Conservation (phyloP, 2,329 filamentous ascomycete species). For the Cyclaneusma minus region DNA sequence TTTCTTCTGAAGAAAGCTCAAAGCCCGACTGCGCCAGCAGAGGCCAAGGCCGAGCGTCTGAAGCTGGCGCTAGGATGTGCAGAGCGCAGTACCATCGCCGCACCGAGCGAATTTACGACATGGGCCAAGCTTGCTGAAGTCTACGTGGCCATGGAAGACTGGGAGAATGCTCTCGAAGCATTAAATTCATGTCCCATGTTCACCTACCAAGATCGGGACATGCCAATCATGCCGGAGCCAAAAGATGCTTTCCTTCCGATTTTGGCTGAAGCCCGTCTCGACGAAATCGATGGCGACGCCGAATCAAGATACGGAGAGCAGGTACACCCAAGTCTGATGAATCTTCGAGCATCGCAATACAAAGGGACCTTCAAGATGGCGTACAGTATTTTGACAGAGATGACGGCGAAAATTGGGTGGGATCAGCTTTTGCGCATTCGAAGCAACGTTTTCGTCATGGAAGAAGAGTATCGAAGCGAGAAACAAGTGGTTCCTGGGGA, state of each 20-base stretch:
- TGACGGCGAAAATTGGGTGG: slow-evolving; percentile 95
- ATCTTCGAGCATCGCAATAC: slow-evolving; percentile 76
- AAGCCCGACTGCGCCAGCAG: slow-evolving; percentile 30
- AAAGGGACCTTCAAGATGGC: slow-evolving; percentile 93
- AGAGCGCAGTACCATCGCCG: slow-evolving; percentile 85
- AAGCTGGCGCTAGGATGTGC: slow-evolving; percentile 85
- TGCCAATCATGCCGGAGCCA: slow-evolving; percentile 85
- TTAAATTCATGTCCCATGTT: slow-evolving; percentile 99
- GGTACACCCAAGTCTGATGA: slow-evolving; percentile 73
- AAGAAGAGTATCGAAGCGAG: slow-evolving; percentile 92
- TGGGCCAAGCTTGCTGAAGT: slow-evolving; percentile 91
- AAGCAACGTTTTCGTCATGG: slow-evolving; percentile 98
- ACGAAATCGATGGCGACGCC: slow-evolving; percentile 90
- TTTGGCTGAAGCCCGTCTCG: slow-evolving; percentile 73
- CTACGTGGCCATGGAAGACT: slow-evolving; percentile 87
- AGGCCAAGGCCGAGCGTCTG: slow-evolving; percentile 49
- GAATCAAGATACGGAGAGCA: slow-evolving; percentile 68
- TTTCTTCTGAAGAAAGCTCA: slow-evolving; percentile 78
- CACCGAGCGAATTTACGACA: slow-evolving; percentile 91
- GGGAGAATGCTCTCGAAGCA: slow-evolving; percentile 88
- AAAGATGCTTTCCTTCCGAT: slow-evolving; percentile 77
- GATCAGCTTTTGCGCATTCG: slow-evolving; percentile 88
- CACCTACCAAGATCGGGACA: slow-evolving; percentile 97
- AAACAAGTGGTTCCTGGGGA: slow-evolving; percentile 39
- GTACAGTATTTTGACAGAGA: slow-evolving; percentile 85